Conservation (phyloP, 371 early-diverging fungal species). For the Actinomortierella ambigua region DNA sequence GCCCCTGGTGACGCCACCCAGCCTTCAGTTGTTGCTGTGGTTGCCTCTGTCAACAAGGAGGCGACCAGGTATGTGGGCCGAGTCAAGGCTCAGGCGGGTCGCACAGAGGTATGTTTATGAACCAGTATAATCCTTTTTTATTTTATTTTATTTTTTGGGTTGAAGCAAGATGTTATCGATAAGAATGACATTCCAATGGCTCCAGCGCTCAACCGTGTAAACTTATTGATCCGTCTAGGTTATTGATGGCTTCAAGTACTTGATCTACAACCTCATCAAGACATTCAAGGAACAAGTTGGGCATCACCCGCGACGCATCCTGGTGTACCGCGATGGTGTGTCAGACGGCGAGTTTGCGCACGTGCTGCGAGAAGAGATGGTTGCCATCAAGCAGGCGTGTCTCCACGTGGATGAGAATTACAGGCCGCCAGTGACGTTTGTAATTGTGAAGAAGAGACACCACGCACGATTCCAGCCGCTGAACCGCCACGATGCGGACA, state of each 20-base stretch:
- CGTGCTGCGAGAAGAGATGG: conserved; percentile 59
- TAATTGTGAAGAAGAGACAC: conserved; percentile 78
- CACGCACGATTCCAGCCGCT: conserved; percentile 63
- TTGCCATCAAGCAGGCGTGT: conserved; percentile 48
- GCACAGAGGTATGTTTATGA: conserved; percentile 61
- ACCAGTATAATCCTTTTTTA: too few species aligned
- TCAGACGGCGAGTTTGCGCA: conserved; percentile 68
- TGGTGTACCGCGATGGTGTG: conserved; percentile 81
- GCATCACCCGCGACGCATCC: conserved; percentile 50
- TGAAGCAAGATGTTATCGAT: conserved; percentile 23
- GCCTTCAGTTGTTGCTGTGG: conserved; percentile 46
- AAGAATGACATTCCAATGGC: too few species aligned
- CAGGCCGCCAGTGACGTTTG: conserved; percentile 58
- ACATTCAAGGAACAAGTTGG: conserved; percentile 42
- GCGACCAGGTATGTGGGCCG: conserved; percentile 70
- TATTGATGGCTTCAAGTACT: conserved; percentile 52
- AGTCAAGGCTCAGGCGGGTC: conserved; percentile 66
- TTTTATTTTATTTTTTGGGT: conserved; percentile 16
- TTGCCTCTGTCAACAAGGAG: conserved; percentile 63
- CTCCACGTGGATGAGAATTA: conserved; percentile 28
- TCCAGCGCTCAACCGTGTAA: too few species aligned
- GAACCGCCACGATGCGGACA: conserved; percentile 40
- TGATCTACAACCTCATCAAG: conserved; percentile 52
- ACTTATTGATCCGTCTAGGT: conserved; percentile 22
- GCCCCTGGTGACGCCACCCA: conserved; percentile 46